Base-by-base conservation (phyloP, 2,329 filamentous ascomycete species). In the Fusarium sp. region DNA sequence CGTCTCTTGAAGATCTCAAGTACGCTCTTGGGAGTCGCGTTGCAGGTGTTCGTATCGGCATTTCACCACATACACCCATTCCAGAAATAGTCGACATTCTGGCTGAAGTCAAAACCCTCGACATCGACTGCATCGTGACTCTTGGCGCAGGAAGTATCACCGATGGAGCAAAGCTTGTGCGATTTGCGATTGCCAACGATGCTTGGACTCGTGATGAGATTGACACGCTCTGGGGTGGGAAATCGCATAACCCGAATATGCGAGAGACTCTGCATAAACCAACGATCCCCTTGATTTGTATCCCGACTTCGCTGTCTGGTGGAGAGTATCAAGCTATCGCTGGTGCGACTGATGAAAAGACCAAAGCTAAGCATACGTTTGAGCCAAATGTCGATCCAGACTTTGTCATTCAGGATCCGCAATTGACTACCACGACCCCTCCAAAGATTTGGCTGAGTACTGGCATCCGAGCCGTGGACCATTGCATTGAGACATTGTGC, bases 131-230 rank as follows among this genome's bases (percentile, higher is more conserved):
- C 20, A 51, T 67, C 3, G 42, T 64, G 5, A 67, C 62, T 15
- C 45, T 66, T 4, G 62, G 64, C 8, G 64, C 64, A 14, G 61
- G 61, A 15, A 66, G 55, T 10, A 51, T 67, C 10, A 61, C 61
- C 0, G 64, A 61, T 5, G 64, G 64, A 6, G 50, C 55, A 1
- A 67, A 67, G 10, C 54, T 67, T 4, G 15, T 61, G 3, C 45
- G 55, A 1, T 67, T 66, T 8, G 55, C 64, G 0, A n/a, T 66
- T 11, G 49, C 40, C 2, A 67, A 68, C 4, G 32, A 46, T 5
- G 55, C 61, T 3, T 67, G 52, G 46, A 43, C n/a, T 2, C 45
- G 40, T 12, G 27, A 64, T 6, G 59, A 58, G 2, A 46, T 65
- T 11, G 27, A 46, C 14, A 49, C 46, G 11, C 46, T 66, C 8